Base-by-base conservation (phyloP, 306 rosid genomes). In the Clitoria ternatea region DNA sequence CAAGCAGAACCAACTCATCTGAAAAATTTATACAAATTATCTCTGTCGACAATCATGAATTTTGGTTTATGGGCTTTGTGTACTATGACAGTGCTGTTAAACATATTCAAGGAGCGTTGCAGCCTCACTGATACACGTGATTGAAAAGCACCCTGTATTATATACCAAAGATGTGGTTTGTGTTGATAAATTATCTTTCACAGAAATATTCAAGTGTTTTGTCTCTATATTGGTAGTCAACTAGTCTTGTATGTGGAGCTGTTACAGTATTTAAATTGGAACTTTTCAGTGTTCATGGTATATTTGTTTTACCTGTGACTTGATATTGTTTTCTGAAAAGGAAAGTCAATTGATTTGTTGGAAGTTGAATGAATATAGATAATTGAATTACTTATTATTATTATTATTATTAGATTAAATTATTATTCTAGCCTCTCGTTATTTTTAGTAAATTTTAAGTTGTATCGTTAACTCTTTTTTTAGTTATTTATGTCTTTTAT, bases 11-110 rank as follows among this genome's bases (percentile, higher is more conserved):
- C 77, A 95, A 95, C 36, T 18, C 89, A 1, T 82, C 91, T 0
- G 99, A 95, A 79, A 95, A 95, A 44, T 95, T 74, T 82, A 80
- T 95, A 49, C 83, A 79, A 75, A 83, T 89, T 4, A 85, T 95
- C 77, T 91, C 99, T 15, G 90, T 92, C 1, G 99, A 95, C 73
- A 95, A 91, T 83, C 97, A 89, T 63, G 99, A 95, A 72, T 95
- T 95, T 77, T 95, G 99, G 99, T 89, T 95, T 73, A 83, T 95
- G 99, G 96, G 99, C 42, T 91, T 95, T 77, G 87, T 95, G 44
- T 29, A 89, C 76, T 95, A 95, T 47, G 96, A 89, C 72, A 79
- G 87, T 54, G 97, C 99, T 7, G 97, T 87, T 66, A 85, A 89
- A 80, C 61, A 81, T 77, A 90, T 95, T 48, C 87, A 82, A 83